Evolutionary conservation across 352 stramenopile species (phyloP).

Genomic region (Pythium coloratum): DNA sequence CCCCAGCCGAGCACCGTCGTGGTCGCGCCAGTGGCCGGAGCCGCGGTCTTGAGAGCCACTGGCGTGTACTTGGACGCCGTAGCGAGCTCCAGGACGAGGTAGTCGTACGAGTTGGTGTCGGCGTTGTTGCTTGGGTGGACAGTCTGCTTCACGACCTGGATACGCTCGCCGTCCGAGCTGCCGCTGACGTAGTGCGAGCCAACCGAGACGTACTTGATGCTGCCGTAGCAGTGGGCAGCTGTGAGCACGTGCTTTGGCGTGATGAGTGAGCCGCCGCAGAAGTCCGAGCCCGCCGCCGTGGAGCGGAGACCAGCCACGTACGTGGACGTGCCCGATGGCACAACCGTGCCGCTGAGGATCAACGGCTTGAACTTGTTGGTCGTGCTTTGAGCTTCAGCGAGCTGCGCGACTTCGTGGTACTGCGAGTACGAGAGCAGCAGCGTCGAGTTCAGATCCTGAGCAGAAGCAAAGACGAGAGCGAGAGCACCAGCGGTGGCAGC

Average conservation of each 20-base stretch:
- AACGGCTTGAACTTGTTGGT: slow-evolving; percentile 48
- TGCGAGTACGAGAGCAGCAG: neutral
- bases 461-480: neutral
- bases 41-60: neutral
- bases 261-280: slow-evolving; percentile 53
- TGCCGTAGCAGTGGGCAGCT: slow-evolving; percentile 45
- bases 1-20: slow-evolving; percentile 30
- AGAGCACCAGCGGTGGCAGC: neutral
- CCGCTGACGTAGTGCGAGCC: slow-evolving; percentile 59
- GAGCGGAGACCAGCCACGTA: slow-evolving; percentile 31
- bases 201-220: slow-evolving; percentile 45
- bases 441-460: neutral
- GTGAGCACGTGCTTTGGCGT: slow-evolving; percentile 42
- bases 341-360: slow-evolving; percentile 47
- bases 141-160: neutral
- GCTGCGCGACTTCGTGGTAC: neutral
- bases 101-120: slow-evolving; percentile 36
- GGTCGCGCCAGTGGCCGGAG: slow-evolving; percentile 12
- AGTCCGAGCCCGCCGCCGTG: slow-evolving; percentile 12
- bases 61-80: slow-evolving; percentile 7
- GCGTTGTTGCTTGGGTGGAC: slow-evolving; percentile 17
- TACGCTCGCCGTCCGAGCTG: slow-evolving; percentile 41
- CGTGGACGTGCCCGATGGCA: slow-evolving; percentile 37
- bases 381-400: slow-evolving; percentile 14
- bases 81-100: slow-evolving; percentile 41